Evolutionary conservation across 2,329 filamentous ascomycete species (phyloP).

Genomic region (Phialophora tarda): DNA sequence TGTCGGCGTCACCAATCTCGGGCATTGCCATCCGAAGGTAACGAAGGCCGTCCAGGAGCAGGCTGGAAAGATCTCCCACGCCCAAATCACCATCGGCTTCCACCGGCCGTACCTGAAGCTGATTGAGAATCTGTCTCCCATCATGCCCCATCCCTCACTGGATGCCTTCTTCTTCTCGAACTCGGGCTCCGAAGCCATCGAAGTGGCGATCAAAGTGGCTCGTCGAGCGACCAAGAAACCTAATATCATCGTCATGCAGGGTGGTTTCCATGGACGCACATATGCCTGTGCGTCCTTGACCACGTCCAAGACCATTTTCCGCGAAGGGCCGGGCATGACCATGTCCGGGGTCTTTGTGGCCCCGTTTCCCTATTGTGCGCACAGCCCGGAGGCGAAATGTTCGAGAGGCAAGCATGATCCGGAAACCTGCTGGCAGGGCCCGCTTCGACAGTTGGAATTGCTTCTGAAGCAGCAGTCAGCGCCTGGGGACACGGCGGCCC

Average conservation of each 20-base stretch:
- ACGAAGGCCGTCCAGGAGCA: not conserved
- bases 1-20: not conserved
- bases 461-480: not conserved
- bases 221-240: not conserved
- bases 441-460: not conserved
- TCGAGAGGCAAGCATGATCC: not conserved
- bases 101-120: not conserved
- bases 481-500: slow-evolving; percentile 47
- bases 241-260: not conserved
- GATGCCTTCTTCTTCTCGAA: not conserved
- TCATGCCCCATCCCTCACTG: not conserved
- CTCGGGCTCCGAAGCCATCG: not conserved
- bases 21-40: not conserved
- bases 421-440: not conserved
- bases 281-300: not conserved
- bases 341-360: not conserved
- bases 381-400: not conserved
- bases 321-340: not conserved
- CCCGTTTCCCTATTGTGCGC: not conserved
- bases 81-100: not conserved
- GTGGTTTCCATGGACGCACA: not conserved
- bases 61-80: not conserved
- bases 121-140: not conserved
- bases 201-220: not conserved
- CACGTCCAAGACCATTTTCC: not conserved